Conservation (phyloP, 805 yeast species). For the Deakozyma indianensis region DNA sequence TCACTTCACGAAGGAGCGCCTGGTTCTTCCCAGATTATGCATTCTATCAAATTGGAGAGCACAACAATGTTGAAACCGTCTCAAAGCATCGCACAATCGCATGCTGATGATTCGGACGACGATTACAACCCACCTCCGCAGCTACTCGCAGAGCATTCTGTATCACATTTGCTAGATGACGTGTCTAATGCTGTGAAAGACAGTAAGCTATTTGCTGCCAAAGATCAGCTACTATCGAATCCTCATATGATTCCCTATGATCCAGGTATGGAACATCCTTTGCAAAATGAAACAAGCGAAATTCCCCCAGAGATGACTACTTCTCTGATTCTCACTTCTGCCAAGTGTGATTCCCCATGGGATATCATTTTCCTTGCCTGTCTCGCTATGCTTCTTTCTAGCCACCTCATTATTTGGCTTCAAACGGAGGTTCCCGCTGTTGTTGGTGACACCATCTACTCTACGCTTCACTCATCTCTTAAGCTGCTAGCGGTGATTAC, state of each 20-base stretch:
- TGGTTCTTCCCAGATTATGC: neutral
- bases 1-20: neutral
- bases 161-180: neutral
- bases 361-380: conserved; percentile 12
- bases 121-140: neutral
- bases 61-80: neutral
- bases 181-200: neutral
- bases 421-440: conserved; percentile 13
- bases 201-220: conserved; percentile 1
- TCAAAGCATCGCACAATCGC: neutral
- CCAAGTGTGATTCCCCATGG: conserved; percentile 14
- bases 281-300: neutral
- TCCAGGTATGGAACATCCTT: neutral
- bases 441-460: conserved; percentile 18
- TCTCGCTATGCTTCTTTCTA: conserved; percentile 17
- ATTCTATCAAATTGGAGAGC: neutral
- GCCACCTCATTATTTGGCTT: conserved; percentile 17
- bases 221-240: conserved; percentile 5
- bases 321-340: conserved; percentile 1
- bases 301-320: conserved; percentile 3
- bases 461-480: conserved; percentile 13
- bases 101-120: conserved; percentile 18
- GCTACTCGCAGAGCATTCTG: neutral
- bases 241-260: neutral
- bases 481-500: conserved; percentile 11